Evolutionary conservation across 1,139 yeast genomes (phyloP), one percentile per base, ranked within the genome.

Genomic region (Geotrichum phurueaensis): DNA sequence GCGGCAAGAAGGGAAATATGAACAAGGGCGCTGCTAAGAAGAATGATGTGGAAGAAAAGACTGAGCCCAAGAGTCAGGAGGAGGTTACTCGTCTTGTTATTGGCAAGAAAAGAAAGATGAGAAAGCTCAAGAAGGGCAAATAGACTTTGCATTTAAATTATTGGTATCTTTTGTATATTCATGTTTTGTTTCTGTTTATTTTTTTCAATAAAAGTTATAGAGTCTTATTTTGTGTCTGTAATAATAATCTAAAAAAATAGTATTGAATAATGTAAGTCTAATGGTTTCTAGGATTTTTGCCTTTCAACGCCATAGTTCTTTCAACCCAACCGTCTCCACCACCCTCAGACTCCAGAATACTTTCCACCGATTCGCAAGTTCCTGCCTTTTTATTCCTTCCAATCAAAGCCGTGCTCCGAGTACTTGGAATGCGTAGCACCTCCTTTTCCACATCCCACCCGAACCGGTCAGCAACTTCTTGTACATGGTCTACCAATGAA

Each of bases 311-410:
- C 61, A 65, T 61, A 3, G 72, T 64, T 18, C 71, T 85, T 68
- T 86, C 92, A 10, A 90, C 87, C 96, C 97, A 92, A 0, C 91
- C 89, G 61, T 86, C 91, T 1, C 95, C 92, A 3, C 96, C 96
- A 3, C 97, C 97, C 70, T 89, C 96, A 67, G 82, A 74, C 6
- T 82, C 81, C 29, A 91, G 70, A 1, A 88, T 82, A 1, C 77
- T 75, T 51, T 66, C 69, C 53, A 71, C 57, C 57, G 81, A 72
- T 0, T 72, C 68, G 12, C 73, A 69, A 27, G 71, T 74, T 13
- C 65, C 62, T 23, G 70, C 66, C 52, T 66, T 64, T 2, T 70
- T 71, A 48, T 73, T 73, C 56, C 82, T 79, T 0, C 96, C 96
- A 60, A 94, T 85, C 7, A 94, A 76, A 0, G 98, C 97, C 1